These are phyloP conservation scores for Butyriboletus appendiculatus DNA, from an alignment of 1,284 basidiomycete species.

Conservation along the genomic window DNA sequence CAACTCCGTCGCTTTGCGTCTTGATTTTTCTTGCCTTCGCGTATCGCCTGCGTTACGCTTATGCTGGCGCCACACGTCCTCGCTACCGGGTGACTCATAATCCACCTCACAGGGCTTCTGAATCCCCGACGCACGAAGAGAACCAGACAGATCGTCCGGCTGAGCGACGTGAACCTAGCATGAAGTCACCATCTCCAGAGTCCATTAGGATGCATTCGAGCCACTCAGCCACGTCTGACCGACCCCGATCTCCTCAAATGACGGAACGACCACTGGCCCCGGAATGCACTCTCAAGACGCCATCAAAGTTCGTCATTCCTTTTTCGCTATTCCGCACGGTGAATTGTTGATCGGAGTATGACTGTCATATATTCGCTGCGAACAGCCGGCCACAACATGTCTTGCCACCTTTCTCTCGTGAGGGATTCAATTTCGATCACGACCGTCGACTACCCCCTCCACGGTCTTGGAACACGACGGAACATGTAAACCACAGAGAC, in stretches of 20 bases:
- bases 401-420: constrained; percentile 34
- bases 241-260: constrained; percentile 20
- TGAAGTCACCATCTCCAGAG: constrained; percentile 26
- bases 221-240: constrained; percentile 20
- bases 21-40: constrained; percentile 16
- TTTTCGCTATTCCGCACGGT: constrained; percentile 8
- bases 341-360: constrained; percentile 30
- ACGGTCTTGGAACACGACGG: constrained; percentile 32
- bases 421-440: constrained; percentile 37
- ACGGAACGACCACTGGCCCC: constrained; percentile 21
- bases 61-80: constrained; percentile 36
- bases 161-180: constrained; percentile 13
- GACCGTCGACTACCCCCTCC: constrained; percentile 37
- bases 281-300: constrained; percentile 25
- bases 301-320: constrained; percentile 29
- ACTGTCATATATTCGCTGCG: constrained; percentile 21
- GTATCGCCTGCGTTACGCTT: constrained; percentile 24
- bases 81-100: constrained; percentile 23
- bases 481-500: constrained; percentile 27
- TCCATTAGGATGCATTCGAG: constrained; percentile 19
- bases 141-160: constrained; percentile 13
- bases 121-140: constrained; percentile 30
- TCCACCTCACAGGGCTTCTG: constrained; percentile 31
- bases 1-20: constrained; percentile 18
- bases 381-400: constrained; percentile 38